Evolutionary conservation across 345 rosid genomes (phyloP).

Genomic region (Eutrema heterophyllum): DNA sequence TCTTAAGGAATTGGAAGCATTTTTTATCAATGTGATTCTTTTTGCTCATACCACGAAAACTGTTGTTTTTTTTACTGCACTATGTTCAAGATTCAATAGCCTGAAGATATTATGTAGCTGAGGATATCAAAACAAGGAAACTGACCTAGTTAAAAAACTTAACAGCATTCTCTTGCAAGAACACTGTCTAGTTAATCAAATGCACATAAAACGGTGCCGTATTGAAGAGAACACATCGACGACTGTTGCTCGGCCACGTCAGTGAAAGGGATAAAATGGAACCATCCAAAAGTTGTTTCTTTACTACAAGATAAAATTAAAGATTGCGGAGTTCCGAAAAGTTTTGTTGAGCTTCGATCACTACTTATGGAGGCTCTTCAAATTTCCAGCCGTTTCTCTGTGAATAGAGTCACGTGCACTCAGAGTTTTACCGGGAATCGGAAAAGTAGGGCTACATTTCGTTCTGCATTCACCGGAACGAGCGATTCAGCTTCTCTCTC

Average conservation of each 20-base stretch:
- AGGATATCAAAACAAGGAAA: too few species aligned
- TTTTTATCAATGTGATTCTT: slow-evolving; percentile 13
- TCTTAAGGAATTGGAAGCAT: neutral
- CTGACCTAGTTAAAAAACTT: too few species aligned
- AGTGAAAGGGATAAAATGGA: slow-evolving; percentile 7
- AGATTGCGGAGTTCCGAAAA: neutral
- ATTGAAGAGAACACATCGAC: neutral
- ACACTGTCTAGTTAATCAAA: neutral
- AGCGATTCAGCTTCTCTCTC: slow-evolving; percentile 44
- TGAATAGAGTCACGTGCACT: slow-evolving; percentile 9
- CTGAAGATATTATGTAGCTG: too few species aligned
- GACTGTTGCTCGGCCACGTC: slow-evolving; percentile 20
- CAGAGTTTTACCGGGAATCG: neutral
- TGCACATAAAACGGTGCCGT: neutral
- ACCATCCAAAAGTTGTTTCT: neutral
- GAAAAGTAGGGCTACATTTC: slow-evolving; percentile 24
- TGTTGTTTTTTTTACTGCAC: neutral
- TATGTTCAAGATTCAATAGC: neutral
- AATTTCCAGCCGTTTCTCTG: slow-evolving; percentile 5
- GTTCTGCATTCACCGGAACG: slow-evolving; percentile 42
- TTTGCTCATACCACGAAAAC: neutral
- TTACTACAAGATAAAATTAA: neutral
- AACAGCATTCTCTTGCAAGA: too few species aligned
- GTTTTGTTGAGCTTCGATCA: slow-evolving; percentile 23
- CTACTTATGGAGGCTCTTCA: slow-evolving; percentile 27